Evolutionary conservation across 768 basidiomycete genomes (phyloP).

Genomic region (Pleurotus platypus): DNA sequence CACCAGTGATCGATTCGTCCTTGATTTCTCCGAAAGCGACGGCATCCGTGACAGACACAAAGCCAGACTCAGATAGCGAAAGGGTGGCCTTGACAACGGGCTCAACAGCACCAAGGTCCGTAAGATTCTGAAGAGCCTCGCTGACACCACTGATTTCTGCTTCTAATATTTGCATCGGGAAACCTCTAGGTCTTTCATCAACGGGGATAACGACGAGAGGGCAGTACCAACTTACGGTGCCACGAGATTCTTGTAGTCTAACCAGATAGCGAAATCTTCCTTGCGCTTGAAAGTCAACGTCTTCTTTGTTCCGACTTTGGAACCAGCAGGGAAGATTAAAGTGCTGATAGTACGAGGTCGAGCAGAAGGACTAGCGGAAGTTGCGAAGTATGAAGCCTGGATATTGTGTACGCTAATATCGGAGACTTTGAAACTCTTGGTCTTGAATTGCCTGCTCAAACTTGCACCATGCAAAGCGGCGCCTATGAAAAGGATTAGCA

Average conservation of each 20-base stretch:
- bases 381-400: slow-evolving; percentile 73
- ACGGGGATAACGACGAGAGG: background rate
- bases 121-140: slow-evolving; percentile 79
- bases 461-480: slow-evolving; percentile 91
- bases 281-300: slow-evolving; percentile 82
- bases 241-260: slow-evolving; percentile 69
- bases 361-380: slow-evolving; percentile 42
- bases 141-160: slow-evolving; percentile 69
- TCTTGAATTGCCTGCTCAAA: slow-evolving; percentile 88
- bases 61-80: slow-evolving; percentile 81
- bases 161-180: slow-evolving; percentile 72
- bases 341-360: slow-evolving; percentile 71
- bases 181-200: slow-evolving; percentile 41
- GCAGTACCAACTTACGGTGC: slow-evolving; percentile 46
- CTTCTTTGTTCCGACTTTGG: slow-evolving; percentile 80
- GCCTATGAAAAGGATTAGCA: slow-evolving; percentile 27
- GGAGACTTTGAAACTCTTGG: slow-evolving; percentile 85
- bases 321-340: slow-evolving; percentile 71
- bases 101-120: slow-evolving; percentile 74
- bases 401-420: slow-evolving; percentile 76
- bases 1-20: slow-evolving; percentile 74
- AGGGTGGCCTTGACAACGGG: slow-evolving; percentile 87
- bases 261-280: slow-evolving; percentile 75
- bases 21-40: slow-evolving; percentile 78
- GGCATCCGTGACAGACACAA: slow-evolving; percentile 78